These are phyloP conservation scores for Phenoliferia sp. DNA, from an alignment of 1,284 basidiomycete species.

Conservation along the genomic window DNA sequence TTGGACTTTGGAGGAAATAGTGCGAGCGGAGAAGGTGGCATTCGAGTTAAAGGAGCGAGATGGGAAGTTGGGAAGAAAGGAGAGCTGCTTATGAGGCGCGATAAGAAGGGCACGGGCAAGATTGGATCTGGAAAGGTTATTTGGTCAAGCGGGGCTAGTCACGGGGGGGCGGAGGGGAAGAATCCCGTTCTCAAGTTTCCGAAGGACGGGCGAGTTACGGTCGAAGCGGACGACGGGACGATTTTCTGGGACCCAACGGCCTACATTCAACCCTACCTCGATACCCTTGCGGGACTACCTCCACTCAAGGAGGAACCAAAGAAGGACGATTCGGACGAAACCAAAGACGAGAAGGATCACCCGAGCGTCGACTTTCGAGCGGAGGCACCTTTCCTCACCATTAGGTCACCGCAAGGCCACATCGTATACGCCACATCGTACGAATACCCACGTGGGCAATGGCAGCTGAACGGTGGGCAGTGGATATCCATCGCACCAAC, in stretches of 20 bases:
- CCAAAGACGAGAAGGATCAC: slow-evolving; percentile 4
- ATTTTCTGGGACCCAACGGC: slow-evolving; percentile 24
- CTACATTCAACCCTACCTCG: slow-evolving; percentile 19
- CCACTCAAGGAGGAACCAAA: not conserved
- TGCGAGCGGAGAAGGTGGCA: slow-evolving; percentile 22
- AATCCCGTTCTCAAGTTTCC: slow-evolving; percentile 26
- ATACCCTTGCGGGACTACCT: slow-evolving; percentile 1
- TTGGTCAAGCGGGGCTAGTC: slow-evolving; percentile 13
- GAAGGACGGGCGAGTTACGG: slow-evolving; percentile 12
- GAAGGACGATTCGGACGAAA: not conserved
- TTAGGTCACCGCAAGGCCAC: slow-evolving; percentile 21
- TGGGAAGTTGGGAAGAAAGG: slow-evolving; percentile 22
- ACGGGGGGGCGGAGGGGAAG: not conserved
- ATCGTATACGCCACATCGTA: slow-evolving; percentile 27
- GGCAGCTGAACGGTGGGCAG: slow-evolving; percentile 17
- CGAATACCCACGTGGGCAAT: slow-evolving; percentile 16
- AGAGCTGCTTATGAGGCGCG: slow-evolving; percentile 17
- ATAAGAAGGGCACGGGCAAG: slow-evolving; percentile 7
- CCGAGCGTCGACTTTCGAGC: slow-evolving; percentile 25
- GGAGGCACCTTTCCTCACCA: slow-evolving; percentile 27
- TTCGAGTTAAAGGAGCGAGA: slow-evolving; percentile 21
- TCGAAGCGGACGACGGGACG: slow-evolving; percentile 11
- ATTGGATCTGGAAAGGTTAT: slow-evolving; percentile 18
- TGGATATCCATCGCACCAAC: slow-evolving; percentile 33
- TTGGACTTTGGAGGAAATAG: not conserved